A percentile compares a stretch with the other conserved stretches of the same genome.
Conservation (phyloP, 495 filamentous ascomycete species). For the Cercophora samala region DNA sequence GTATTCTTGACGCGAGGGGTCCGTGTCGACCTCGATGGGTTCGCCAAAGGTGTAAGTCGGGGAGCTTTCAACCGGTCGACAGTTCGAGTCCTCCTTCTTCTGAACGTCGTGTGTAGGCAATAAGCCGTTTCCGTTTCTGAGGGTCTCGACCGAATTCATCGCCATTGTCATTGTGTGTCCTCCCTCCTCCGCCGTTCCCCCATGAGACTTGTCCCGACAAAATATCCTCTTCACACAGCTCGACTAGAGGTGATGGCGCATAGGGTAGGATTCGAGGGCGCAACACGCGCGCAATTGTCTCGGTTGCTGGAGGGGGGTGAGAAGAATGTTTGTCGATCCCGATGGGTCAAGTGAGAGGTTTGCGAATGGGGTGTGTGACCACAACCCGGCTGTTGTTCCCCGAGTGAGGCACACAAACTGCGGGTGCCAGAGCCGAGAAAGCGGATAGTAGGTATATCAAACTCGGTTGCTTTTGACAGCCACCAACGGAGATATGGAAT, state of each 20-base stretch:
- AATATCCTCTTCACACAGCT: not conserved
- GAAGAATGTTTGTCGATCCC: not conserved
- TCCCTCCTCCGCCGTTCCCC: not conserved
- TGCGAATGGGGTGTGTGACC: not conserved
- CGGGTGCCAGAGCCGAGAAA: not conserved
- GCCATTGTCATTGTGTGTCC: not conserved
- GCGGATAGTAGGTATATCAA: not conserved
- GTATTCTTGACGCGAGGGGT: not conserved
- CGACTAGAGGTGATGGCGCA: not conserved
- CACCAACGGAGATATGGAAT: not conserved
- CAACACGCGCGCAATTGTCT: slow-evolving; percentile 3
- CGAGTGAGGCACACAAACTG: not conserved
- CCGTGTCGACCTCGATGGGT: slow-evolving; percentile 1
- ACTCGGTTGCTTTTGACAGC: not conserved
- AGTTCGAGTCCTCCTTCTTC: not conserved
- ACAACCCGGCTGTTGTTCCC: not conserved
- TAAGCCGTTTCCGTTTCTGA: not conserved
- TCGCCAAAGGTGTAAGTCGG: not conserved
- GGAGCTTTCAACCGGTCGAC: not conserved
- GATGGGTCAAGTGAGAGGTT: not conserved
- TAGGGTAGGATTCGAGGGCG: not conserved
- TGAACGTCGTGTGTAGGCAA: not conserved
- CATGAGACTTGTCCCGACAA: not conserved
- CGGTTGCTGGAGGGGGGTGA: not conserved
- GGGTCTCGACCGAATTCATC: not conserved